These are phyloP conservation scores for Neofusicoccum sp. DNA, from an alignment of 2,329 filamentous ascomycete species.

Conservation along the genomic window DNA sequence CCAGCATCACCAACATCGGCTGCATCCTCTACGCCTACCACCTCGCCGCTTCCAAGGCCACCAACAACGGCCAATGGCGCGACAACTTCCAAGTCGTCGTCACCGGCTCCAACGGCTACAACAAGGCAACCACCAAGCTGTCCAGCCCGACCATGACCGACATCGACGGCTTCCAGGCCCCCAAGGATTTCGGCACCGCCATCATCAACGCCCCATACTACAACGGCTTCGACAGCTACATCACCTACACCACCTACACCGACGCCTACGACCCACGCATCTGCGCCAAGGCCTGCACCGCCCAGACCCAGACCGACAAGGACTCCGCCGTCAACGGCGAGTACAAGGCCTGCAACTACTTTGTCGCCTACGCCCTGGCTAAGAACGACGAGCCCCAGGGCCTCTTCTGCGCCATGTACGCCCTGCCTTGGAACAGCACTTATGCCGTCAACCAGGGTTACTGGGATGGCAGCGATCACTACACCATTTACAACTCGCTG, in stretches of 20 bases:
- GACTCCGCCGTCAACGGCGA: background rate
- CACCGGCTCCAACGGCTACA: constrained; percentile 25
- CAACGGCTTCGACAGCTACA: constrained; percentile 3
- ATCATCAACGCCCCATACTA: background rate
- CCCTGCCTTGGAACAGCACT: constrained; percentile 7
- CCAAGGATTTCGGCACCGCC: constrained; percentile 1
- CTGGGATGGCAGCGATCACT: background rate
- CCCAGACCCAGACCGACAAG: constrained; percentile 3
- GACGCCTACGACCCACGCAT: constrained; percentile 14
- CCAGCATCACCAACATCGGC: constrained; percentile 27
- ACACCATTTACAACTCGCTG: constrained; percentile 17
- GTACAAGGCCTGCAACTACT: constrained; percentile 15
- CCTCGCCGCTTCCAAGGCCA: constrained; percentile 24
- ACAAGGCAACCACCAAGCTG: constrained; percentile 4
- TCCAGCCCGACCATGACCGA: background rate
- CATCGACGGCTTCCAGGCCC: constrained; percentile 4
- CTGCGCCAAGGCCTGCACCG: constrained; percentile 7
- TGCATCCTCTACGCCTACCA: constrained; percentile 31
- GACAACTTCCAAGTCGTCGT: constrained; percentile 24
- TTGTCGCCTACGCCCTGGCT: constrained; percentile 15
- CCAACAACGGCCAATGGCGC: constrained; percentile 28
- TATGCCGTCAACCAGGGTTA: constrained; percentile 10
- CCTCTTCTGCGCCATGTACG: constrained; percentile 6
- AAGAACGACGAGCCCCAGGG: constrained; percentile 12
- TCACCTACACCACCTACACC: constrained; percentile 11